A percentile compares a stretch with the other conserved stretches of the same genome.
These are phyloP conservation scores for Diplodia mutila DNA, from an alignment of 2,329 filamentous ascomycete genomes.

Conservation along the genomic window DNA sequence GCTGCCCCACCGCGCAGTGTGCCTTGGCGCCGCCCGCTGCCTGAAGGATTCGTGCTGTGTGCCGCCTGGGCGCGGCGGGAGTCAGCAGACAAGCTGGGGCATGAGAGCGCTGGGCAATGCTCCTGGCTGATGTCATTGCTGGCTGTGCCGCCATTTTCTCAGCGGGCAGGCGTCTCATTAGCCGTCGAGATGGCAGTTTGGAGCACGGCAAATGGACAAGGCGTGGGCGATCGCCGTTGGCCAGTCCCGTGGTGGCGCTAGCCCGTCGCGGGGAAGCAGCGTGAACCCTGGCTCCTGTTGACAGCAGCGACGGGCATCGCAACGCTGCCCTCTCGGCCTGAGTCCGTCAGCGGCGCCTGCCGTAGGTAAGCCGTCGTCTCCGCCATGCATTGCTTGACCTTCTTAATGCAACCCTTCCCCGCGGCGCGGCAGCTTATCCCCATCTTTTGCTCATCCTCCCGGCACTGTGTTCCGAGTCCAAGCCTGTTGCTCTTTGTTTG, in stretches of 20 bases:
- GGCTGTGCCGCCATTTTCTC: neutral
- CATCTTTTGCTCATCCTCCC: neutral
- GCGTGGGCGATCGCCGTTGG: slow-evolving; percentile 7
- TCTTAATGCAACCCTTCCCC: slow-evolving; percentile 22
- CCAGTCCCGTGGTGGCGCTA: slow-evolving; percentile 7
- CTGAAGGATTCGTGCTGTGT: slow-evolving; percentile 18
- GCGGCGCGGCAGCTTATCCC: slow-evolving; percentile 1
- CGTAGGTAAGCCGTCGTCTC: slow-evolving; percentile 17
- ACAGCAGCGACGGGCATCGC: neutral
- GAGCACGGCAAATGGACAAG: neutral
- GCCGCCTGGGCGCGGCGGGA: slow-evolving; percentile 11
- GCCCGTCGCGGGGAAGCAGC: slow-evolving; percentile 13
- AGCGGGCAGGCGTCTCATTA: neutral
- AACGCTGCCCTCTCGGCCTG: neutral
- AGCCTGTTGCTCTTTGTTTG: slow-evolving; percentile 3
- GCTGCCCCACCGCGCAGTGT: slow-evolving; percentile 13
- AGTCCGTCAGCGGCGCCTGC: slow-evolving; percentile 24
- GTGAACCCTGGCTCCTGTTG: slow-evolving; percentile 2
- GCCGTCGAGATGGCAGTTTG: neutral
- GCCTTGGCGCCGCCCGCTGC: slow-evolving; percentile 14
- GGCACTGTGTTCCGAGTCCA: neutral
- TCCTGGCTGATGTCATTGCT: slow-evolving; percentile 15
- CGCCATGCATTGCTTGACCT: slow-evolving; percentile 23
- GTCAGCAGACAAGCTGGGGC: slow-evolving; percentile 10
- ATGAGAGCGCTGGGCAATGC: neutral